A percentile compares a stretch with the other conserved stretches of the same genome.
Evolutionary conservation across 345 rosid genomes (phyloP).

Genomic region (Pistacia atlantica): DNA sequence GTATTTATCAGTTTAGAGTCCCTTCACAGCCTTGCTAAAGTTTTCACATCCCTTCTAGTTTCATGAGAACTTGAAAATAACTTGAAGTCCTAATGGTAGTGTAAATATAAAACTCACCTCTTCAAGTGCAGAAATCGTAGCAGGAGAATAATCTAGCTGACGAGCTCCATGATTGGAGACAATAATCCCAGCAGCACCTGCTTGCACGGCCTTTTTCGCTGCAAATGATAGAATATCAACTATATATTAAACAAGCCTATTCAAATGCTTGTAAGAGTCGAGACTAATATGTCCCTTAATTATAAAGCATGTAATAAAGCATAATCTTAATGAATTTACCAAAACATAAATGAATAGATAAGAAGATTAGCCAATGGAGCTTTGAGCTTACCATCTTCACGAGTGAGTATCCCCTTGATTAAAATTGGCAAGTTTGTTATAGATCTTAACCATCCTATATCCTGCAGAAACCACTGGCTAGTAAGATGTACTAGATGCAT

Average conservation of each 20-base stretch:
- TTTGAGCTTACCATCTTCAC: constrained; percentile 69
- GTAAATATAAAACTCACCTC: constrained; percentile 41
- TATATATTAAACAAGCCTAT: background rate
- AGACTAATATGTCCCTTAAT: background rate
- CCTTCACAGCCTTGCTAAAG: background rate
- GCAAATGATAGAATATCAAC: constrained; percentile 25
- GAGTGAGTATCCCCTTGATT: constrained; percentile 77
- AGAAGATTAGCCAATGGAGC: constrained; percentile 17
- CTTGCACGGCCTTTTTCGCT: constrained; percentile 75
- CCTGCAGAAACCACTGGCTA: constrained; percentile 42
- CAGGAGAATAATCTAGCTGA: constrained; percentile 68
- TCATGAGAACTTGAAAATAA: background rate
- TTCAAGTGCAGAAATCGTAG: constrained; percentile 68
- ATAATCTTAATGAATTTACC: too few species aligned
- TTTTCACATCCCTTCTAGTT: background rate
- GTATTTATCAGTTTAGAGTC: background rate
- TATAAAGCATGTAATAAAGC: background rate
- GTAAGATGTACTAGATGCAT: background rate
- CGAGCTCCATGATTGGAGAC: constrained; percentile 90
- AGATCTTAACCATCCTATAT: constrained; percentile 77
- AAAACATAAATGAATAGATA: too few species aligned
- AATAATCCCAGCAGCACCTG: constrained; percentile 65
- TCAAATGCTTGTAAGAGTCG: background rate
- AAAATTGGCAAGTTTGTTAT: constrained; percentile 73
- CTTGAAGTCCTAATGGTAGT: background rate